Evolutionary conservation across 495 filamentous ascomycete genomes (phyloP), one percentile per base, ranked within the genome.

Genomic region (Xylaria sp.): DNA sequence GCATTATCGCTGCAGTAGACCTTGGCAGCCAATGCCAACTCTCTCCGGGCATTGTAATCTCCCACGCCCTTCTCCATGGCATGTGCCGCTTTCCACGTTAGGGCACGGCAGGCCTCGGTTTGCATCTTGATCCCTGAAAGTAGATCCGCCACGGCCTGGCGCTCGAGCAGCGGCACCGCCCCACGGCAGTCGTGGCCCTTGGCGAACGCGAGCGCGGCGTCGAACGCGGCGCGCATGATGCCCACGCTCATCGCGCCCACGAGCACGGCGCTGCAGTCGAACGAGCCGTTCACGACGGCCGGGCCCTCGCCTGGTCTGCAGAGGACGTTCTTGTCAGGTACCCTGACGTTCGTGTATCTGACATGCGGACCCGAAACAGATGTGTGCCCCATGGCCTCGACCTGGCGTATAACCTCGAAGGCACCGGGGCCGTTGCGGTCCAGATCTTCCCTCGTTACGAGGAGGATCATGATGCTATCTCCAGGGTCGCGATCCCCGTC

Each of bases 231-330:
- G 0, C 85, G 78, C 86, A 87, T 88, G 29, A 87, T 77, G 0
- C 85, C 85, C 4, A 85, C 83, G 19, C 79, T 78, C 83, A 88
- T 88, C 4, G 87, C 86, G 31, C 85, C 86, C 0, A 87, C 85
- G 1, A 88, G 67, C 7, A 82, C 81, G 5, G 85, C 86, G 44
- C 80, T 84, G 9, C 70, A 70, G 15, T 81, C 84, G 67, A 88
- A 88, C 11, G 81, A 59, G 19, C 57, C 31, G 8, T 59, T 37
- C 0, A 59, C 31, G 57, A 59, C 21, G 19, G 57, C 31, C 70
- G 40, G 40, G 3, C 83, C 85, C 59, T 78, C 74, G 5, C 83
- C 85, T 4, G 85, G 80, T 15, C 71, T 69, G 21, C 77, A 81
- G 2, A 88, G 79, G 19, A 88, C 74, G 70, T 88, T 85, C 55